Evolutionary conservation across 768 basidiomycete genomes (phyloP), one percentile per base, ranked within the genome.

Genomic region (Nidula microcarpa): DNA sequence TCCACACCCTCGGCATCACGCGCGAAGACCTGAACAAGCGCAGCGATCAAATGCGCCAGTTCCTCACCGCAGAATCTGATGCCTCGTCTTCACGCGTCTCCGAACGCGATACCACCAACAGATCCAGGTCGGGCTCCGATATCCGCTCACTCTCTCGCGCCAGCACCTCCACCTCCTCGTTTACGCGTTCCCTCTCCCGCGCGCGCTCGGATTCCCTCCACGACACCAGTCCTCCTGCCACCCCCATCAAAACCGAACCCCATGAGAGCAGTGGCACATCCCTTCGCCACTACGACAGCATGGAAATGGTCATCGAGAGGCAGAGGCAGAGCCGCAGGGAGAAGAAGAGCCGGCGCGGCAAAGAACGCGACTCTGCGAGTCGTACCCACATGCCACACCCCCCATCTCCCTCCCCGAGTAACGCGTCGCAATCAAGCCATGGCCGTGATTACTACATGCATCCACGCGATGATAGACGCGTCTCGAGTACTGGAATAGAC

Each of bases 11-110:
- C 41, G 88, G 89, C 49, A 77, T 91, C 63, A 89, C 90, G 58
- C 81, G 87, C 67, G 84, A 88, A 62, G 89, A 91, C 70, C 73
- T 91, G 53, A 65, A 75, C 60, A 77, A 80, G 64, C 86, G 82
- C 63, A 89, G 85, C 61, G 79, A 86, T 71, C 81, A 89, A 66
- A 91, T 91, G 89, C 85, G 88, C 50, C 82, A 83, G 60, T 90
- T 89, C 73, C 76, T 89, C 59, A 85, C 81, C 34, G 69, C 81
- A 33, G 78, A 84, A 23, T 46, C 44, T 62, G 72, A 73, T 61
- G 63, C 70, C 50, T 65, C 66, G 52, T 66, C 77, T 68, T 68
- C 76, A 67, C 77, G 78, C 70, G 74, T 74, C 62, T 56, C 72
- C 59, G 69, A 70, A 53, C 66, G 65, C 57, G 69, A 71, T 60